Conservation (phyloP, 768 basidiomycete species). For the Suillus clintonianus region DNA sequence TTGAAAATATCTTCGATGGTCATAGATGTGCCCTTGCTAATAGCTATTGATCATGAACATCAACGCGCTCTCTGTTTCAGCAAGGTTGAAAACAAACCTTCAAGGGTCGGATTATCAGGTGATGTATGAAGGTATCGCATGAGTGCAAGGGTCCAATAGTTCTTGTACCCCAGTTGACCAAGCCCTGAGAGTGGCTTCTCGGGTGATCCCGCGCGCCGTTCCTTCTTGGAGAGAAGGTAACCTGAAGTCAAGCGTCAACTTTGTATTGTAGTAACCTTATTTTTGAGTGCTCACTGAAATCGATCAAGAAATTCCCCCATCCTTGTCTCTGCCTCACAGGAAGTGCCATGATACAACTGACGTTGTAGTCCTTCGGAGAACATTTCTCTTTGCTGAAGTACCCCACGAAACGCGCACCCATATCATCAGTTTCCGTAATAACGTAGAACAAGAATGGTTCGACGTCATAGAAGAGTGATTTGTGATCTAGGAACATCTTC, state of each 20-base stretch:
- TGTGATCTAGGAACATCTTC: conserved; percentile 99
- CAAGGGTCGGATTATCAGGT: conserved; percentile 62
- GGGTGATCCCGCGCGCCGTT: conserved; percentile 85
- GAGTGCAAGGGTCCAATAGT: conserved; percentile 89
- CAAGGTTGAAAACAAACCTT: conserved; percentile 55
- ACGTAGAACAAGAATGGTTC: conserved; percentile 99
- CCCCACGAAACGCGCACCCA: conserved; percentile 92
- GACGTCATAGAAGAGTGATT: conserved; percentile 98
- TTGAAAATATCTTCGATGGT: conserved; percentile 84
- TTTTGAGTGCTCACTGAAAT: conserved; percentile 71
- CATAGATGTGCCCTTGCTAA: conserved; percentile 85
- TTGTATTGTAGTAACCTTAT: neutral
- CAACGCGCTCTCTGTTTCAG: conserved; percentile 19
- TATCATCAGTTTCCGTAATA: conserved; percentile 87
- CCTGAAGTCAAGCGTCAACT: conserved; percentile 48
- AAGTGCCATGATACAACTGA: conserved; percentile 99
- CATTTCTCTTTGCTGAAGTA: conserved; percentile 99
- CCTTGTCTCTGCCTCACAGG: conserved; percentile 93
- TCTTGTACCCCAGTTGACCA: conserved; percentile 91
- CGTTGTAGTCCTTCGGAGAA: conserved; percentile 93
- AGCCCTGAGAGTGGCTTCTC: conserved; percentile 95
- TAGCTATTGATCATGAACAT: conserved; percentile 53
- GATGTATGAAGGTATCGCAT: conserved; percentile 75
- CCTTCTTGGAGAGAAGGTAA: conserved; percentile 95
- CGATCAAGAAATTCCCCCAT: conserved; percentile 96